Base-by-base conservation (phyloP, 495 filamentous ascomycete species). In the Physcia stellaris region DNA sequence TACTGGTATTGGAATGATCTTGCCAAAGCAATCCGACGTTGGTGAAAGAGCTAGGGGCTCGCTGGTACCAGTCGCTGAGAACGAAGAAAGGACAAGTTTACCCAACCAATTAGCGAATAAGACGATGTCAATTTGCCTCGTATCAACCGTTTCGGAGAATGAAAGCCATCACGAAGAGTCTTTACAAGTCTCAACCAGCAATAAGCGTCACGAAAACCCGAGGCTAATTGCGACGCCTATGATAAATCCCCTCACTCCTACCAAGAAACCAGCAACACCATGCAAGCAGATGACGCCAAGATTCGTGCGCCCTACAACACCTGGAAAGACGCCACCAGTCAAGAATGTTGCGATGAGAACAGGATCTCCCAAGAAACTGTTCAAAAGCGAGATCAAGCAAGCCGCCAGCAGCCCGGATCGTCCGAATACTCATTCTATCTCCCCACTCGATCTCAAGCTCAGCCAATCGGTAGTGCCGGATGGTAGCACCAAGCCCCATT, bases 401-500 rank as follows among this genome's bases (percentile, higher is more conserved):
- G 32, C 35, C 5, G 16, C 30, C 43, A 24, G 63, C 12, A 53
- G 54, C 35, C 51, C 56, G 10, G 59, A 55, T 36, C 50, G 50
- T 4, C 59, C 56, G 21, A 55, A 59, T 12, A 48, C 61, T 31
- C 45, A 53, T 24, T 41, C 57, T 31, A 13, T 52, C 26, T 42
- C 48, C 42, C 55, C 61, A 22, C 46, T 51, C 32, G 69, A 70
- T 23, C 53, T 82, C 6, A 59, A 63, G 22, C 51, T 51, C 3
- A 77, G 69, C 13, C 79, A 78, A 5, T 42, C 67, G 12, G 67
- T 63, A 10, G 77, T 76, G 1, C 80, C 80, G 26, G 71, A 64
- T 13, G 68, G 82, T 41, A 59, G 82, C 15, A 50, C 83, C 16
- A 79, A 73, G 3, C 81, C 82, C 9, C 69, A 73, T 27, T 64